Evolutionary conservation across 2,329 filamentous ascomycete species (phyloP), one percentile per base, ranked within the genome.

Genomic region (Colletotrichum costaricense): DNA sequence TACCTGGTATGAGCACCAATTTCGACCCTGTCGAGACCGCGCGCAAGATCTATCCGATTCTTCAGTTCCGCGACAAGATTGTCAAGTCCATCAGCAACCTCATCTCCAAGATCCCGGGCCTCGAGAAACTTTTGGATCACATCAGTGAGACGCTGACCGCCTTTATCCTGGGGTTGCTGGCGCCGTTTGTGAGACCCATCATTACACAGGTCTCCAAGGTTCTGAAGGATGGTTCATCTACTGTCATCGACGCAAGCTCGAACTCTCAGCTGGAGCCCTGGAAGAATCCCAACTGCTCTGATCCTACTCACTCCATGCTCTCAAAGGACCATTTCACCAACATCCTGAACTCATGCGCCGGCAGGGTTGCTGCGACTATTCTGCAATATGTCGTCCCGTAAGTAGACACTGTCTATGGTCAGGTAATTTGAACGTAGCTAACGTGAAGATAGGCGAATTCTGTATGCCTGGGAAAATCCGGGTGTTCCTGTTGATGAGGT

Each of bases 391-490:
- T 93, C 38, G 94, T 95, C 1, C 96, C 96, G 87, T 91, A 84
- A 84, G 88, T 85, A 52, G 46, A 22, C 28, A n/a, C 58, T 5
- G 8, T 4, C 5, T 54, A 35, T 5, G 19, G 26, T 16, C 16
- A 11, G 30, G n/a, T 5, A 22, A 33, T 26, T 30, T 26, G 22
- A 42, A 19, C 28, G 54, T 19, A 19, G 30, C 78, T 83, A 66
- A 83, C 67, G 22, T 35, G 26, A 49, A 55, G 11, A 30, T 75
- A 91, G 89, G 2, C 93, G 96, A 42, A 86, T 98, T 60, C 88
- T 99, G 24, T 97, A 96, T 80, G 96, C 95, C 4, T 98, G 95
- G 95, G 94, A 98, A 76, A 94, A 98, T 80, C 90, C 93, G 3
- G 91, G 93, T 56, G 92, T 98, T 0, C 91, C 94, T 0, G 93